Evolutionary conservation across 2,329 filamentous ascomycete genomes (phyloP), one percentile per base, ranked within the genome.

Genomic region (Westerdykella sp.): DNA sequence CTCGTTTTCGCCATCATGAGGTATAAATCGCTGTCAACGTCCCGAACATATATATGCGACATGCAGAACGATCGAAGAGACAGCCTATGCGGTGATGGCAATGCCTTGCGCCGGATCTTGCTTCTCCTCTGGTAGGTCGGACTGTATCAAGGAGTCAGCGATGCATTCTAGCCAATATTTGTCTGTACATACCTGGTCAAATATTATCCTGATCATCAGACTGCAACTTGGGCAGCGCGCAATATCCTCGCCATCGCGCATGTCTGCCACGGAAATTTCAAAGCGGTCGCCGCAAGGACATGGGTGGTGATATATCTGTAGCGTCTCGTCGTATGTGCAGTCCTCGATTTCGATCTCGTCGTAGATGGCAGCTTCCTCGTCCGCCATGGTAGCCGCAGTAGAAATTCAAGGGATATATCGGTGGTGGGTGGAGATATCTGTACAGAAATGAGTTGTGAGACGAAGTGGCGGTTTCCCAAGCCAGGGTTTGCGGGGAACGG

Each of bases 271-370:
- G 15, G 79, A 79, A 62, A 93, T 96, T 72, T 96, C 87, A 72
- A 98, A 98, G 47, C 87, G 81, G 72, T 98, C 93, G 73, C 93
- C 93, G 70, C 93, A 98, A 1, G 93, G 93, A 67, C 93, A 98
- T 12, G 93, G 93, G 67, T 95, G 95, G 71, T 91, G 85, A 73
- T 95, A 98, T 56, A 95, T 84, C 67, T 95, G 84, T 34, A 89
- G 78, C 4, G 77, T 91, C 70, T 96, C 91, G 63, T 97, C 91
- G 74, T 96, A 97, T 66, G 95, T 87, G 48, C 62, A 65, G 70
- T 98, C 93, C 69, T 97, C 91, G 73, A 97, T 96, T 68, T 97
- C 91, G 69, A 97, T 90, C 69, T 96, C 91, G 63, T 97, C 91
- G 75, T 97, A 97, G 60, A 95, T 85, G 55, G 84, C 81, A 11